Conservation (phyloP, 2,329 filamentous ascomycete genomes). For the Fusarium pilosicola region DNA sequence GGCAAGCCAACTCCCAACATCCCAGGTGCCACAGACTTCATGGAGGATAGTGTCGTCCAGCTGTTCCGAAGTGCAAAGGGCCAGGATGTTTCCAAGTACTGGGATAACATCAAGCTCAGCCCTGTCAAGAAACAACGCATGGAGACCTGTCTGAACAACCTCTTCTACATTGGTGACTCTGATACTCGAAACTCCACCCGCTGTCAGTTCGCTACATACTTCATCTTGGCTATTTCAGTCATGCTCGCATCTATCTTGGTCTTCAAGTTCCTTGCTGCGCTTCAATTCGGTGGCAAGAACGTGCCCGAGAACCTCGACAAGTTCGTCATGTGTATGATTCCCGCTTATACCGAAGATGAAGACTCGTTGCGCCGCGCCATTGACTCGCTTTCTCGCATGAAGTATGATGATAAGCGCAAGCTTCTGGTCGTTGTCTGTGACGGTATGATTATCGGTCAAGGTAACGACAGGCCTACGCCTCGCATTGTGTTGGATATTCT, state of each 20-base stretch:
- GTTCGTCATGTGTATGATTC: slow-evolving; percentile 97
- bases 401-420: slow-evolving; percentile 98
- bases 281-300: slow-evolving; percentile 93
- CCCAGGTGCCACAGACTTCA: slow-evolving; percentile 75
- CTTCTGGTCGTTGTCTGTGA: slow-evolving; percentile 92
- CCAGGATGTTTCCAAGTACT: slow-evolving; percentile 83
- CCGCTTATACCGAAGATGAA: slow-evolving; percentile 97
- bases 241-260: slow-evolving; percentile 83
- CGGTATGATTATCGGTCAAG: slow-evolving; percentile 99
- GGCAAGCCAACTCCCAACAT: slow-evolving; percentile 61
- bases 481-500: slow-evolving; percentile 97
- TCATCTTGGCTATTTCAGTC: slow-evolving; percentile 85
- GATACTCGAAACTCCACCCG: slow-evolving; percentile 88
- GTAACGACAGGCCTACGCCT: slow-evolving; percentile 94
- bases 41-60: slow-evolving; percentile 77
- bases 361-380: slow-evolving; percentile 96
- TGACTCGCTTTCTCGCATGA: slow-evolving; percentile 94
- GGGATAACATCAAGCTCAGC: slow-evolving; percentile 74
- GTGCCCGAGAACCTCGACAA: slow-evolving; percentile 97
- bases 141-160: slow-evolving; percentile 86
- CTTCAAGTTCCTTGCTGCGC: slow-evolving; percentile 96
- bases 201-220: slow-evolving; percentile 89
- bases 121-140: slow-evolving; percentile 70
- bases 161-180: slow-evolving; percentile 92
- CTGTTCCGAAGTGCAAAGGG: slow-evolving; percentile 83